These are phyloP conservation scores for Pythium scleroteichum DNA, from an alignment of 352 stramenopile genomes.

Conservation along the genomic window DNA sequence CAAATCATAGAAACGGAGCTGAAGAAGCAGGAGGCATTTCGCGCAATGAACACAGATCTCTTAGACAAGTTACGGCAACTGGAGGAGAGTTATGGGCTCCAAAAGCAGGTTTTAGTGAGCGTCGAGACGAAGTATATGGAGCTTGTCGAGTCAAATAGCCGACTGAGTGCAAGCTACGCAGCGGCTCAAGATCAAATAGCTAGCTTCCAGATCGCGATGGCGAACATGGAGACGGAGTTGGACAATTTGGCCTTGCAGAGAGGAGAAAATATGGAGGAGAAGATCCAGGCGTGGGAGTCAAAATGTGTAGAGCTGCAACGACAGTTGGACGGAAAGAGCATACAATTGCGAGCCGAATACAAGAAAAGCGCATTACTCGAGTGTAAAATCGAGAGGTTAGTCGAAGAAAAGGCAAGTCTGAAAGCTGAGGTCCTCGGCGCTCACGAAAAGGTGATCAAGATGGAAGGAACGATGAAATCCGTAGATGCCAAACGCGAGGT, in stretches of 20 bases:
- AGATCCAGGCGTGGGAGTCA: constrained; percentile 40
- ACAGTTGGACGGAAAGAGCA: constrained; percentile 16
- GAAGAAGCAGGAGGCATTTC: constrained; percentile 35
- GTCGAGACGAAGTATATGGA: constrained; percentile 43
- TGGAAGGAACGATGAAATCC: constrained; percentile 42
- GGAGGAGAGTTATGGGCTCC: constrained; percentile 36
- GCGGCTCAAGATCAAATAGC: constrained; percentile 35
- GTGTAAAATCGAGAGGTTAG: constrained; percentile 28
- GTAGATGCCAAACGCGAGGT: constrained; percentile 51
- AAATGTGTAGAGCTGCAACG: constrained; percentile 32
- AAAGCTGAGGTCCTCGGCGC: constrained; percentile 38
- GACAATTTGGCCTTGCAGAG: background rate
- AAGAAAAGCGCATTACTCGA: constrained; percentile 12
- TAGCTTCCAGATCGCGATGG: background rate
- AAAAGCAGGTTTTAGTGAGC: constrained; percentile 39
- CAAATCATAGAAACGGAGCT: constrained; percentile 58
- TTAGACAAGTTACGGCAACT: constrained; percentile 30
- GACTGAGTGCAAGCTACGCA: constrained; percentile 36
- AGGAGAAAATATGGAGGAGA: constrained; percentile 42
- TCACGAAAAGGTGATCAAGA: constrained; percentile 53
- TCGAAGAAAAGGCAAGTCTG: constrained; percentile 32
- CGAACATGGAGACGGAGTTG: background rate
- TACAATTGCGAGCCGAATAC: constrained; percentile 16
- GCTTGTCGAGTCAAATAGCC: constrained; percentile 32
- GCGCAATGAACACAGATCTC: constrained; percentile 33